These are phyloP conservation scores for Globisporangium solare DNA, from an alignment of 352 stramenopile species.

Conservation along the genomic window DNA sequence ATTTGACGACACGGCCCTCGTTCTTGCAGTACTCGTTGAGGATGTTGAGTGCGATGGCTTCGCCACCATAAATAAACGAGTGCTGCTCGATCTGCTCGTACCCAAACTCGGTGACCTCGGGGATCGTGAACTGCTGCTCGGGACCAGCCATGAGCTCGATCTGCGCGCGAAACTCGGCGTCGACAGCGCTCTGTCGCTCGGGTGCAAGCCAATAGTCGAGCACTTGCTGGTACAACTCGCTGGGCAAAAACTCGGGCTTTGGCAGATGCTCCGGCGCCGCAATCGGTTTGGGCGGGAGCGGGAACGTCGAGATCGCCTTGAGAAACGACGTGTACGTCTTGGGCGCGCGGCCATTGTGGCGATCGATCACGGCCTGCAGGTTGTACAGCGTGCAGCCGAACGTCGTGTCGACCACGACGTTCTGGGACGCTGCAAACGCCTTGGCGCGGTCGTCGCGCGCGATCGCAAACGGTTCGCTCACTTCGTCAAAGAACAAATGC, in stretches of 20 bases:
- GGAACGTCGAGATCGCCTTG: slow-evolving; percentile 43
- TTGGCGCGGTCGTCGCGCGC: slow-evolving; percentile 69
- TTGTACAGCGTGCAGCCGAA: slow-evolving; percentile 71
- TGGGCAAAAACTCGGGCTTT: slow-evolving; percentile 30
- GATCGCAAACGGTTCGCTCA: slow-evolving; percentile 90
- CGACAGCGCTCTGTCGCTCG: neutral
- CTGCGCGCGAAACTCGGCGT: slow-evolving; percentile 27
- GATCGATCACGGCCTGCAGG: slow-evolving; percentile 53
- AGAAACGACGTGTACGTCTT: slow-evolving; percentile 81
- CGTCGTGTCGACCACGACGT: slow-evolving; percentile 73
- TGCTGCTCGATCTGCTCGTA: slow-evolving; percentile 43
- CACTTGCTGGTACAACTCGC: slow-evolving; percentile 59
- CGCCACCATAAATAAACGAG: slow-evolving; percentile 74
- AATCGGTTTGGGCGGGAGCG: slow-evolving; percentile 43
- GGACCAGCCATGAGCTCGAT: slow-evolving; percentile 41
- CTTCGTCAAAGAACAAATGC: slow-evolving; percentile 89
- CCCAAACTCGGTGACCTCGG: slow-evolving; percentile 61
- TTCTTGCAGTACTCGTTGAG: slow-evolving; percentile 70
- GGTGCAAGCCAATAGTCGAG: slow-evolving; percentile 41
- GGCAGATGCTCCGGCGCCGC: slow-evolving; percentile 40
- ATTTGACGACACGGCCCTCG: slow-evolving; percentile 86
- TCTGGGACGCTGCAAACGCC: slow-evolving; percentile 33
- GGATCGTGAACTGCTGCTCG: slow-evolving; percentile 60
- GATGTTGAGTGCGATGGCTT: slow-evolving; percentile 62
- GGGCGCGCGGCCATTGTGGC: slow-evolving; percentile 44